Percentiles rank a stretch among this genome's conserved stretches.
These are phyloP conservation scores for Conticribra guillardii DNA, from an alignment of 108 stramenopile genomes.

Conservation along the genomic window DNA sequence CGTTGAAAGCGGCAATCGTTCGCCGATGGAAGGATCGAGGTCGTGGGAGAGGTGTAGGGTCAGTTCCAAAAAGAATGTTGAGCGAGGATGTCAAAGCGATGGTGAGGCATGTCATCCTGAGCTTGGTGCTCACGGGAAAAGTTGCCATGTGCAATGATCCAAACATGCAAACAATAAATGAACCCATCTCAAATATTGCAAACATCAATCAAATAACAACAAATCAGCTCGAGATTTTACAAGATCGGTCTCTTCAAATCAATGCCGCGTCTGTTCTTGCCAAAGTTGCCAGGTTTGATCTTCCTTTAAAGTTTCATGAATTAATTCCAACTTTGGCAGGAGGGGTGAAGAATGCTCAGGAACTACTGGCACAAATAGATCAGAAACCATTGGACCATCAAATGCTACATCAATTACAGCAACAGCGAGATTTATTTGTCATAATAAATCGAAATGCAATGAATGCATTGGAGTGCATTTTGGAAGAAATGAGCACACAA, in stretches of 20 bases:
- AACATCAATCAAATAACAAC: not conserved
- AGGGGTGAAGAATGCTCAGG: constrained; percentile 10
- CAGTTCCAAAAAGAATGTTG: constrained; percentile 3
- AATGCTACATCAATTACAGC: not conserved
- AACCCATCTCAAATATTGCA: constrained; percentile 1
- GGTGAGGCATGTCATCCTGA: constrained; percentile 17
- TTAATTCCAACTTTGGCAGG: constrained; percentile 42
- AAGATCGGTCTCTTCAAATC: constrained; percentile 27
- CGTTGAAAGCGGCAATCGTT: constrained; percentile 32
- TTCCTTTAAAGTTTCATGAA: constrained; percentile 42
- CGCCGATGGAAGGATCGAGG: constrained; percentile 51
- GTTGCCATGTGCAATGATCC: not conserved
- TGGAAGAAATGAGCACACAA: constrained; percentile 31
- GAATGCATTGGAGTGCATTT: constrained; percentile 23
- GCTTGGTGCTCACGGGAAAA: constrained; percentile 20
- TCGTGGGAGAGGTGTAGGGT: constrained; percentile 7
- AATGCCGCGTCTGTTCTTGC: constrained; percentile 34
- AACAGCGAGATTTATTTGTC: not conserved
- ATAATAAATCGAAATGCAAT: constrained; percentile 23
- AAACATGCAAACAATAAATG: not conserved
- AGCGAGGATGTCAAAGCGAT: constrained; percentile 30
- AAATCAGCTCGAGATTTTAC: constrained; percentile 18
- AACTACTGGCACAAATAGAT: not conserved
- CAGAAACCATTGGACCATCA: not conserved
- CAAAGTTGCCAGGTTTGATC: constrained; percentile 35